phyloP scores from a whole-genome alignment of 495 filamentous ascomycete genomes.

The Astrocystis sublimbata region DNA sequence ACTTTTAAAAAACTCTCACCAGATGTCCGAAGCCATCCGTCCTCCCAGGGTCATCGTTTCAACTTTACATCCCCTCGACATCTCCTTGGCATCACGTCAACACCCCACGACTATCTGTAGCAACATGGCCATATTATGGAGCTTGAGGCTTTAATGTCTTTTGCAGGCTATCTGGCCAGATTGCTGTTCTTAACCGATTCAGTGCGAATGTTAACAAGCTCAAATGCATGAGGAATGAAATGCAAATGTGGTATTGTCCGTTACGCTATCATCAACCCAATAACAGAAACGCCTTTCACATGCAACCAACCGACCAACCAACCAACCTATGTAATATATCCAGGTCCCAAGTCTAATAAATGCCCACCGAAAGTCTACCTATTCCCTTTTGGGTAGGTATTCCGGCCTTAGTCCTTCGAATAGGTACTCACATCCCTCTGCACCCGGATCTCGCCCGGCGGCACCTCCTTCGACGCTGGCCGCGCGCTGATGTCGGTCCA shows the following conservation, averaged over 20 bases:
- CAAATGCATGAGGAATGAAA: background rate
- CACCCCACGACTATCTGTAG: too few species aligned
- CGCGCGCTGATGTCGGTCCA: constrained; percentile 19
- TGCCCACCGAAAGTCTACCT: too few species aligned
- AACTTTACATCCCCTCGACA: too few species aligned
- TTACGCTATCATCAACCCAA: background rate
- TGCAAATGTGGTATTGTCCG: background rate
- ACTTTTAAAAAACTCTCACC: too few species aligned
- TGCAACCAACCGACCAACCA: constrained; percentile 3
- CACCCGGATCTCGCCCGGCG: constrained; percentile 5
- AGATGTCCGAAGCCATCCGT: too few species aligned
- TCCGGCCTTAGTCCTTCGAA: constrained; percentile 6
- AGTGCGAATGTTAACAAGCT: background rate
- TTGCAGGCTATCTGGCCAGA: too few species aligned
- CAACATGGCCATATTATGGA: too few species aligned
- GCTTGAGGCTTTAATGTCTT: too few species aligned
- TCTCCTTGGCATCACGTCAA: too few species aligned
- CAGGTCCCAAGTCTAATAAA: too few species aligned
- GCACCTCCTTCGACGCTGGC: constrained; percentile 7
- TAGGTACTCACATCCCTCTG: constrained; percentile 18
- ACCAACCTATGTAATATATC: too few species aligned
- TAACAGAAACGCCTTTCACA: constrained; percentile 2
- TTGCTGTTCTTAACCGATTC: background rate
- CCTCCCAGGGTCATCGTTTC: too few species aligned
- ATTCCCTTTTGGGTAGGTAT: background rate